Conservation (phyloP, 768 basidiomycete species). For the Polyporus arcularius region DNA sequence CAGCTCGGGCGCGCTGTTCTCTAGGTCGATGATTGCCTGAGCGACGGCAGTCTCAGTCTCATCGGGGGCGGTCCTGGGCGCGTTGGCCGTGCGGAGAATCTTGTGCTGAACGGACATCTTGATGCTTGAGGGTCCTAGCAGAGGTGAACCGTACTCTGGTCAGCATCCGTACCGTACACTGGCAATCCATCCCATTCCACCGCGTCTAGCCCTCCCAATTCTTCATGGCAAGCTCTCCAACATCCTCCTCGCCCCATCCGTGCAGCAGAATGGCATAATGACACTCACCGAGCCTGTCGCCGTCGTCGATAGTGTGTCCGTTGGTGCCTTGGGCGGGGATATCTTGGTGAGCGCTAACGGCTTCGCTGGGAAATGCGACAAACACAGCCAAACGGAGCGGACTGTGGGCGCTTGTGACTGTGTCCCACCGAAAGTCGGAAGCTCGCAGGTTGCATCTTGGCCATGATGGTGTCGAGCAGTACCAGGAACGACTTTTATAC, state of each 20-base stretch:
- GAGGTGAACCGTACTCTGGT: slow-evolving; percentile 21
- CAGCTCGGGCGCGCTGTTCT: slow-evolving; percentile 97
- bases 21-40: slow-evolving; percentile 95
- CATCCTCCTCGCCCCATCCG: slow-evolving; percentile 7
- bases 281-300: slow-evolving; percentile 71
- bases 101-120: slow-evolving; percentile 84
- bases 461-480: too few relatives aligned
- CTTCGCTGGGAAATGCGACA: slow-evolving; percentile 11
- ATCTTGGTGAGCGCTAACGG: slow-evolving; percentile 13
- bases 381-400: slow-evolving; percentile 4
- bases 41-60: slow-evolving; percentile 91
- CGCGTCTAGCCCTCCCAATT: slow-evolving; percentile 23
- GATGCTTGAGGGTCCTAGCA: slow-evolving; percentile 31
- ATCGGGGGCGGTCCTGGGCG: slow-evolving; percentile 84
- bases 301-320: slow-evolving; percentile 44
- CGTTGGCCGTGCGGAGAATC: slow-evolving; percentile 95
- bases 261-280: slow-evolving; percentile 33
- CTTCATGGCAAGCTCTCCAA: slow-evolving; percentile 5
- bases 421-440: too few relatives aligned
- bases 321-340: slow-evolving; percentile 19
- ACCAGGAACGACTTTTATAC: too few relatives aligned
- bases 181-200: slow-evolving; percentile 59
- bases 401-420: background rate
- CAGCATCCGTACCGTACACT: slow-evolving; percentile 44
- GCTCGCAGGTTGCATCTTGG: too few relatives aligned